Evolutionary conservation across 2,329 filamentous ascomycete genomes (phyloP).

Genomic region (Cadophora sp.): DNA sequence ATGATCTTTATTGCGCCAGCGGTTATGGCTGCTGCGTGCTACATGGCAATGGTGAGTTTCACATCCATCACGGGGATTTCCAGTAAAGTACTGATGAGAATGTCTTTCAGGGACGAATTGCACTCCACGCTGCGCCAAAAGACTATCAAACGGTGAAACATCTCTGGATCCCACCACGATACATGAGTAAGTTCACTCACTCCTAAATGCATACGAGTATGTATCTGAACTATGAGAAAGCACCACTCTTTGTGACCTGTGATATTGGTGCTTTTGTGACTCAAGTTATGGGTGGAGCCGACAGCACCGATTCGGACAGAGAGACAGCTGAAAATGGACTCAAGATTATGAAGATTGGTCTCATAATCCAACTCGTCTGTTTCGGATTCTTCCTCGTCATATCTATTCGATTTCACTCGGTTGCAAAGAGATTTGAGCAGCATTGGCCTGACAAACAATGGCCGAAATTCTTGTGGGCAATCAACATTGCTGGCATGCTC

Average conservation of each 20-base stretch:
- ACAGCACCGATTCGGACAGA: neutral
- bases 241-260: slow-evolving; percentile 9
- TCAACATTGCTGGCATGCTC: neutral
- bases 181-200: slow-evolving; percentile 4
- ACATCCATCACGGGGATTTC: neutral
- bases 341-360: slow-evolving; percentile 2
- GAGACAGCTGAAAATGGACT: neutral
- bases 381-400: slow-evolving; percentile 10
- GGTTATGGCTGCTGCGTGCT: slow-evolving; percentile 2
- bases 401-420: slow-evolving; percentile 6
- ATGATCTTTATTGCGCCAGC: slow-evolving; percentile 8
- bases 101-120: neutral
- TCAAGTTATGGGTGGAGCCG: slow-evolving; percentile 4
- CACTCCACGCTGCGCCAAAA: neutral
- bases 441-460: slow-evolving; percentile 10
- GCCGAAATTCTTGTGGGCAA: neutral
- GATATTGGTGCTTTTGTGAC: slow-evolving; percentile 6
- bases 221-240: neutral
- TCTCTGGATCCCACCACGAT: slow-evolving; percentile 11
- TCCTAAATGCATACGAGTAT: neutral
- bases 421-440: slow-evolving; percentile 1
- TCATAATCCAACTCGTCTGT: slow-evolving; percentile 11
- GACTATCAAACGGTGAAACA: slow-evolving; percentile 8
- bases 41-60: neutral
- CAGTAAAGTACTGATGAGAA: neutral